A percentile compares a stretch with the other conserved stretches of the same genome.
These are phyloP conservation scores for Linderniella brevidens DNA, from an alignment of 257 asterid species.

Conservation along the genomic window DNA sequence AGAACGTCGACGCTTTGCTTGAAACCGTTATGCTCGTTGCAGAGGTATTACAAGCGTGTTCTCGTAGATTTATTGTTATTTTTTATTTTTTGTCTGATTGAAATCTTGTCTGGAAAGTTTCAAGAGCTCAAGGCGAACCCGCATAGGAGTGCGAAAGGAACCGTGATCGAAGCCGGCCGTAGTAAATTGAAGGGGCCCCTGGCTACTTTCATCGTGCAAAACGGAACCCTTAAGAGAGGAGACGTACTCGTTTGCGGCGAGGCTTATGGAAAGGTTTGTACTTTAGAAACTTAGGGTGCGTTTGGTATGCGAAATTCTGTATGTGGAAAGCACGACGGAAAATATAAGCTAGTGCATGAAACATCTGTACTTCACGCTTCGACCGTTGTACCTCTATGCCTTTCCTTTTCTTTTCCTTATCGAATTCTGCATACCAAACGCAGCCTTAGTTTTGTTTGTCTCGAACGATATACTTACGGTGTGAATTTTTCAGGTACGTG, in stretches of 20 bases:
- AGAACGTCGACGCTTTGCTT: conserved; percentile 81
- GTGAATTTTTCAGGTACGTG: conserved; percentile 59
- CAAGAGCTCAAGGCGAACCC: conserved; percentile 97
- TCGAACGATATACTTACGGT: conserved; percentile 13
- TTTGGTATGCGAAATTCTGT: too few relatives aligned
- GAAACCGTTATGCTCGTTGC: conserved; percentile 95
- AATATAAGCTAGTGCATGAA: too few relatives aligned
- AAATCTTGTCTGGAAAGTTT: conserved; percentile 25
- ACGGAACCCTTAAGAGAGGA: conserved; percentile 85
- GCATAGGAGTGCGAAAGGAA: conserved; percentile 80
- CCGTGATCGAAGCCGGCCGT: conserved; percentile 92
- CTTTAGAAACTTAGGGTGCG: too few relatives aligned
- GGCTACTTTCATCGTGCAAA: conserved; percentile 91
- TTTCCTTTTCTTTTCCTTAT: too few relatives aligned
- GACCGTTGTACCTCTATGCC: too few relatives aligned
- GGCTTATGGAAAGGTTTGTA: conserved; percentile 94
- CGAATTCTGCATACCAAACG: too few relatives aligned
- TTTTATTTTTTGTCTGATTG: conserved; percentile 11
- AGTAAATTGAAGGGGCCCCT: conserved; percentile 92
- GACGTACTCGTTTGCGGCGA: conserved; percentile 81
- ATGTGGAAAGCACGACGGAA: too few relatives aligned
- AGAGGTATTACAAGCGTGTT: conserved; percentile 39
- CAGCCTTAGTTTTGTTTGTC: conserved; percentile 9
- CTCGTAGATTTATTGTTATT: not conserved
- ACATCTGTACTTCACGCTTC: too few relatives aligned